phyloP scores from a whole-genome alignment of 768 basidiomycete genomes.

The Candolleomyces eurysporus region DNA sequence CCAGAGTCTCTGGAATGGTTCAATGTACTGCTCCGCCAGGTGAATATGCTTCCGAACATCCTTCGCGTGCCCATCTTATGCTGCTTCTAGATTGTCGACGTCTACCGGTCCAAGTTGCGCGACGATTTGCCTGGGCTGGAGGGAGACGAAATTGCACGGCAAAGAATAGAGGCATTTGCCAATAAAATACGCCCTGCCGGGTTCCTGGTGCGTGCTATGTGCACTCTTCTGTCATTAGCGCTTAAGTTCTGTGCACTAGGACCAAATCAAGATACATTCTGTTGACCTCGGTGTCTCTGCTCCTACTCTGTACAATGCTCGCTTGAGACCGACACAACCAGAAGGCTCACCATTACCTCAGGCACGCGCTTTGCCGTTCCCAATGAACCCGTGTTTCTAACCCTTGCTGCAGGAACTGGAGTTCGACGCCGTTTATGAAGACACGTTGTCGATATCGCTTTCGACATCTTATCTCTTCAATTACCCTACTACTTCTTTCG shows the following conservation, averaged over 20 bases:
- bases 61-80: conserved; percentile 7
- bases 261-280: conserved; percentile 81
- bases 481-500: conserved; percentile 81
- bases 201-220: conserved; percentile 53
- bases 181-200: conserved; percentile 72
- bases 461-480: conserved; percentile 84
- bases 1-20: conserved; percentile 90
- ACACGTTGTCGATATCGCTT: conserved; percentile 78
- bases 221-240: neutral
- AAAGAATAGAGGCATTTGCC: conserved; percentile 74
- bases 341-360: conserved; percentile 15
- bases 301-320: conserved; percentile 73
- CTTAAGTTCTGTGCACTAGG: conserved; percentile 42
- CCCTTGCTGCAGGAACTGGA: conserved; percentile 59
- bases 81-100: conserved; percentile 53
- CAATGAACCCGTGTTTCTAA: conserved; percentile 8
- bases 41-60: conserved; percentile 23
- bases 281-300: conserved; percentile 81
- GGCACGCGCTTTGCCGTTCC: conserved; percentile 6
- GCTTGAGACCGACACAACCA: conserved; percentile 29
- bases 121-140: conserved; percentile 66
- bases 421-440: conserved; percentile 82
- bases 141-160: conserved; percentile 82
- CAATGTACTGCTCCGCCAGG: conserved; percentile 82
- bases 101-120: conserved; percentile 76